These are phyloP conservation scores for Mycena filopes DNA, from an alignment of 768 basidiomycete genomes.

Conservation along the genomic window DNA sequence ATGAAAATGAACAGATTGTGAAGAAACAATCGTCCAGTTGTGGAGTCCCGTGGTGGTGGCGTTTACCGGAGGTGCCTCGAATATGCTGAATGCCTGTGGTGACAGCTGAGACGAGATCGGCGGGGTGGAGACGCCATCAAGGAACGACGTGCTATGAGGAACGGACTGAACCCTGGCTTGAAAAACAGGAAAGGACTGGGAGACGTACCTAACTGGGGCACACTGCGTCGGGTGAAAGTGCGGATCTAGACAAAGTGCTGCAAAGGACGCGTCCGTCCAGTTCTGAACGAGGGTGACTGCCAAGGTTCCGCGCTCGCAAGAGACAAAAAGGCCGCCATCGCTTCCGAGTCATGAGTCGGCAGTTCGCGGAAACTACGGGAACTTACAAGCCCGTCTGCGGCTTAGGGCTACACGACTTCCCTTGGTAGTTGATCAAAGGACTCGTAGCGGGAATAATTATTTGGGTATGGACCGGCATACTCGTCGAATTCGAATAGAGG, in stretches of 20 bases:
- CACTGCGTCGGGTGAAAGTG: too few species aligned
- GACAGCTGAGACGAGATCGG: too few species aligned
- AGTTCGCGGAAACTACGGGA: background rate
- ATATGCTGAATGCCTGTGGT: too few species aligned
- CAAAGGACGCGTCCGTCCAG: background rate
- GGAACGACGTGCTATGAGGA: too few species aligned
- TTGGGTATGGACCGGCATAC: background rate
- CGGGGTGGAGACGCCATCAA: too few species aligned
- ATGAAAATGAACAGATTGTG: background rate
- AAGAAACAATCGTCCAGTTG: background rate
- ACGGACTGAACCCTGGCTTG: too few species aligned
- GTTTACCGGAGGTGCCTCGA: too few species aligned
- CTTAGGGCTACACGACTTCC: background rate
- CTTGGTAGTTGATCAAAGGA: background rate
- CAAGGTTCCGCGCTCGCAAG: background rate
- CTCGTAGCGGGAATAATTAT: background rate
- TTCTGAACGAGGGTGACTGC: constrained; percentile 3
- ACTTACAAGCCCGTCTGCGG: background rate
- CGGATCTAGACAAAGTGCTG: too few species aligned
- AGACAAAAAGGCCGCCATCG: too few species aligned
- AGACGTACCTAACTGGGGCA: too few species aligned
- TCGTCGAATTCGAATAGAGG: background rate
- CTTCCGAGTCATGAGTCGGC: background rate
- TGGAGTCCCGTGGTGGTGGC: background rate
- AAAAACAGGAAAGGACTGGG: too few species aligned